These are phyloP conservation scores for Yarrowia hollandica DNA, from an alignment of 805 yeast genomes.

Conservation along the genomic window DNA sequence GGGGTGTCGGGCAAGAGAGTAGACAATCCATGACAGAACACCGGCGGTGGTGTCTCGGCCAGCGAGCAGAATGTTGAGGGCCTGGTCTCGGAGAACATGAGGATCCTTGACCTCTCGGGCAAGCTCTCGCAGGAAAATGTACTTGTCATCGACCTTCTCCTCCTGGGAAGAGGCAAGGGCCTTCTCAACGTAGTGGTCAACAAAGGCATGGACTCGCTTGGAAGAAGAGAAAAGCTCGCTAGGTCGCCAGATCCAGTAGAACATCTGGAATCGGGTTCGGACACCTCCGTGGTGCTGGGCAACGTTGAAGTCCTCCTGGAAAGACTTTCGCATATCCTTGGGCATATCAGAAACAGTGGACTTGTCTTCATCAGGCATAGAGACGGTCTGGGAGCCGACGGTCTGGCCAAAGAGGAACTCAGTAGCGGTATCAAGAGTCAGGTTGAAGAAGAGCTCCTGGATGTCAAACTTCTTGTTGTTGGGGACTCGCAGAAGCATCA, in stretches of 20 bases:
- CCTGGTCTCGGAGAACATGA: conserved; percentile 50
- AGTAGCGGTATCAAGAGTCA: conserved; percentile 43
- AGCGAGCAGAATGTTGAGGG: conserved; percentile 53
- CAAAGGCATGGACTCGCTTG: conserved; percentile 40
- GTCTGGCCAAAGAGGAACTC: conserved; percentile 42
- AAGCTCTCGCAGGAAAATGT: conserved; percentile 51
- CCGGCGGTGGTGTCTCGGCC: conserved; percentile 60
- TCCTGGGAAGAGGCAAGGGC: conserved; percentile 40
- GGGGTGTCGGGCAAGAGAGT: conserved; percentile 47
- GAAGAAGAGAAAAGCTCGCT: conserved; percentile 41
- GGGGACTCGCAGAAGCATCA: conserved; percentile 29
- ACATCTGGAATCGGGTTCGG: conserved; percentile 33
- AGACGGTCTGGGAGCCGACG: conserved; percentile 34
- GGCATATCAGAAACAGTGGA: conserved; percentile 28
- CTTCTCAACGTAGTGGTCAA: conserved; percentile 45
- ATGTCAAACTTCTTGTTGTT: conserved; percentile 35
- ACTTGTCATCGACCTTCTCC: conserved; percentile 42
- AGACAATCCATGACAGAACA: conserved; percentile 48
- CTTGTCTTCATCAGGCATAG: conserved; percentile 30
- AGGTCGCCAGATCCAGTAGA: conserved; percentile 33
- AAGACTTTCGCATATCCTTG: conserved; percentile 33
- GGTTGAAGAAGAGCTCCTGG: conserved; percentile 38
- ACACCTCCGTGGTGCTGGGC: conserved; percentile 32
- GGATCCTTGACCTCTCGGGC: conserved; percentile 53
- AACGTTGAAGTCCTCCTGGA: conserved; percentile 34